Evolutionary conservation across 2,329 filamentous ascomycete species (phyloP).

Genomic region (Phialophora verrucosa): DNA sequence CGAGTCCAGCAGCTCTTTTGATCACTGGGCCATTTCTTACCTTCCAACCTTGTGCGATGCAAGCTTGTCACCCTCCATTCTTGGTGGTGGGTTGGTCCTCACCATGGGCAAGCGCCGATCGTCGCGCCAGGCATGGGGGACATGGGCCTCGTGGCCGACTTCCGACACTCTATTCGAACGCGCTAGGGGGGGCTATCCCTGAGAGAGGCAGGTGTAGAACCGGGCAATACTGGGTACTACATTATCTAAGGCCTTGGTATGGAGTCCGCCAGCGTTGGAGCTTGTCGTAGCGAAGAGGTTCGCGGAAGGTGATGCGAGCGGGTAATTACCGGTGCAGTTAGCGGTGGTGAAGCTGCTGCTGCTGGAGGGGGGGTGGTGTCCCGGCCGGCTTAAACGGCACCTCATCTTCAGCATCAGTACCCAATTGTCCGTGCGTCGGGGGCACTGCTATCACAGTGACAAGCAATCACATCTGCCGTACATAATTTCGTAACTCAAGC

Average conservation of each 20-base stretch:
- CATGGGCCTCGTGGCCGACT: slow-evolving; percentile 11
- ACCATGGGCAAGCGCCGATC: neutral
- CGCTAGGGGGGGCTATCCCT: neutral
- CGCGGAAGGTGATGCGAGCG: slow-evolving; percentile 2
- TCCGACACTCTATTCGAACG: slow-evolving; percentile 15
- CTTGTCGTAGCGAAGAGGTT: neutral
- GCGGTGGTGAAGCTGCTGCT: neutral
- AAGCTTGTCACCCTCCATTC: neutral
- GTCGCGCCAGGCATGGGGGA: too few species aligned
- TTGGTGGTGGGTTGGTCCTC: neutral
- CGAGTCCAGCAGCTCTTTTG: too few species aligned
- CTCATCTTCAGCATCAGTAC: neutral
- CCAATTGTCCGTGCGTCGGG: too few species aligned
- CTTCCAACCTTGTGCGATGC: neutral
- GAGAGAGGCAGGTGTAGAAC: neutral
- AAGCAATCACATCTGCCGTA: neutral
- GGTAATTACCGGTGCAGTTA: slow-evolving; percentile 6
- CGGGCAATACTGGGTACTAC: neutral
- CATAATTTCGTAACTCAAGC: neutral
- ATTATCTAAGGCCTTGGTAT: neutral
- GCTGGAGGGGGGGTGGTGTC: too few species aligned
- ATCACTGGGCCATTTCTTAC: too few species aligned
- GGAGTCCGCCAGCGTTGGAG: neutral
- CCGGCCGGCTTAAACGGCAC: slow-evolving; percentile 5
- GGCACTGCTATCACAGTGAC: neutral